A percentile compares a stretch with the other conserved stretches of the same genome.
Conservation (phyloP, 176 grass and related monocot genomes). For the Cymbopogon citratus region DNA sequence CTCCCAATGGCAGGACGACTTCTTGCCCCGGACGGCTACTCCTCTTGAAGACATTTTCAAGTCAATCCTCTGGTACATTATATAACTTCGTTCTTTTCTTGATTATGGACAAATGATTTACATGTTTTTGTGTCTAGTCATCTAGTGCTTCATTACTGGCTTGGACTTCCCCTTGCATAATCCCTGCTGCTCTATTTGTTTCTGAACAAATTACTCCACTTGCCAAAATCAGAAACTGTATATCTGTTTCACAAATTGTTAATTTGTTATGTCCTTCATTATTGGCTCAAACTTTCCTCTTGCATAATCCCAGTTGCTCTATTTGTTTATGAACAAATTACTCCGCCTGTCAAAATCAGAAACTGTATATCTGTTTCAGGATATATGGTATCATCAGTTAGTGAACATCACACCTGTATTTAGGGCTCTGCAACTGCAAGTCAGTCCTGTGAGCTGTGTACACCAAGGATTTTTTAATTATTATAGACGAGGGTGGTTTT, state of each 20-base stretch:
- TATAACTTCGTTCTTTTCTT: background rate
- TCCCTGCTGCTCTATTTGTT: background rate
- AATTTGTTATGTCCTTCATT: background rate
- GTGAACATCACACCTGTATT: background rate
- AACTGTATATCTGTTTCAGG: background rate
- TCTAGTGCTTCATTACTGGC: background rate
- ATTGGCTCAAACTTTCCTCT: background rate
- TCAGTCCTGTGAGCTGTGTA: background rate
- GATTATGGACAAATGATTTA: background rate
- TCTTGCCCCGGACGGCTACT: slow-evolving; percentile 84
- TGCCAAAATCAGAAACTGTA: background rate
- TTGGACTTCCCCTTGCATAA: background rate
- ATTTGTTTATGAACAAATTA: background rate
- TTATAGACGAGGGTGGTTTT: background rate
- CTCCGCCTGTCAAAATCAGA: background rate
- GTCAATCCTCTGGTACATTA: slow-evolving; percentile 72
- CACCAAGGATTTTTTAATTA: background rate
- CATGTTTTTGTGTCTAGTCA: background rate
- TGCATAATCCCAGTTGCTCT: background rate
- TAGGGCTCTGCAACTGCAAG: background rate
- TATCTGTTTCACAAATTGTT: background rate
- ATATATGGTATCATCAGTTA: background rate
- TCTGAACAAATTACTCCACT: background rate
- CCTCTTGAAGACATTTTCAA: slow-evolving; percentile 97
- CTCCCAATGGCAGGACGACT: slow-evolving; percentile 69